Evolutionary conservation across 2,329 filamentous ascomycete species (phyloP), one percentile per base, ranked within the genome.

Genomic region (Myriangium duriaei): DNA sequence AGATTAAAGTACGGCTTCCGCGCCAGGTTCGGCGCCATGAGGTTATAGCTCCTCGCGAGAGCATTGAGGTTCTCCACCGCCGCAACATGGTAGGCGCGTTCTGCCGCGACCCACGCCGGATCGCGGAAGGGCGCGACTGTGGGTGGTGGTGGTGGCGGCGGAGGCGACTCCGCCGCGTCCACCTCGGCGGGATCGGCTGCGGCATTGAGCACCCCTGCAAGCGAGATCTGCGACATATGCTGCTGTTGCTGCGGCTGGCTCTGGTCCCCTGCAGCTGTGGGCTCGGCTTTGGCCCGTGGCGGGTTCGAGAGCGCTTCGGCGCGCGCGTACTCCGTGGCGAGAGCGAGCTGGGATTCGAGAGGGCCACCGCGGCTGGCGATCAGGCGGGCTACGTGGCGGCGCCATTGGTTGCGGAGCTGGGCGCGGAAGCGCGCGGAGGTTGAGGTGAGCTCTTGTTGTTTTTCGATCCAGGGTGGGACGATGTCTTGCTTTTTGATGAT

Each of bases 381-480:
- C 49, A 77, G 71, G 34, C 83, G 67, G 1, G 84, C 78, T 4
- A 81, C 84, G 58, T 93, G 83, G 24, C 86, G 71, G 54, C 74
- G 77, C 88, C 88, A 96, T 49, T 93, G 85, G 29, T 69, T 74
- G 24, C 87, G 68, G 43, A 96, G 54, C n/a, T 84, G 67, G 2
- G 67, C 62, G 2, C 91, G 72, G 53, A 98, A 95, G 1, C 69
- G 67, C 10, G 67, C 70, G 1, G 78, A 71, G 0, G 81, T 72
- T 43, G 74, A 76, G 9, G 76, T 70, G 4, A 96, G 64, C 51
- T 95, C 86, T 55, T 96, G 88, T 57, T 98, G 91, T 61, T 95
- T 96, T 60, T 98, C 91, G 42, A 98, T 96, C 91, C 91, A 98
- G 0, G 88, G 88, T 1, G 91, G 91, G 1, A 93, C 84, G 42